Evolutionary conservation across 169 alveolate genomes (phyloP).

Genomic region (Ichthyophthirius multifiliis): DNA sequence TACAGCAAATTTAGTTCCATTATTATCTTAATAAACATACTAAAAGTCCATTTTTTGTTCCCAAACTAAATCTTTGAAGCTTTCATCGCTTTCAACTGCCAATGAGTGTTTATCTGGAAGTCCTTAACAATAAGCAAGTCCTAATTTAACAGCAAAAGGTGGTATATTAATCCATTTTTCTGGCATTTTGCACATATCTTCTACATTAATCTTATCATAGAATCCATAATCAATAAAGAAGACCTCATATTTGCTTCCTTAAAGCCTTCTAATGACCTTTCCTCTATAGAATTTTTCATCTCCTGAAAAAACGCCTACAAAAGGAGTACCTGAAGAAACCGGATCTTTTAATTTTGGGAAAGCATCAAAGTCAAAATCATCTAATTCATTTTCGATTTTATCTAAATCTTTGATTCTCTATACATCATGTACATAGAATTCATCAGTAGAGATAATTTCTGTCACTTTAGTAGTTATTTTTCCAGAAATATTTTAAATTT

Average conservation of each 20-base stretch:
- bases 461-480: constrained; percentile 48
- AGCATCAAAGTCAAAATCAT: constrained; percentile 45
- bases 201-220: constrained; percentile 46
- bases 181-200: constrained; percentile 69
- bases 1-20: constrained; percentile 34
- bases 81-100: constrained; percentile 41
- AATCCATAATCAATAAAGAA: constrained; percentile 81
- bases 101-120: constrained; percentile 54
- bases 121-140: constrained; percentile 64
- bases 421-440: constrained; percentile 55
- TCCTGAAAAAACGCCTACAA: constrained; percentile 73
- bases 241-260: constrained; percentile 55
- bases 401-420: constrained; percentile 46
- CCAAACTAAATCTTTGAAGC: constrained; percentile 44
- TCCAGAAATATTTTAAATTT: constrained; percentile 44
- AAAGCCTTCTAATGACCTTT: constrained; percentile 39
- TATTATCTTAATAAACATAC: constrained; percentile 43
- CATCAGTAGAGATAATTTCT: constrained; percentile 64
- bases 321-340: constrained; percentile 65
- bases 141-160: constrained; percentile 65
- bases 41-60: constrained; percentile 43
- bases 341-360: constrained; percentile 59
- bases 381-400: constrained; percentile 54
- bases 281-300: constrained; percentile 80
- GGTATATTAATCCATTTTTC: constrained; percentile 48